Evolutionary conservation across 805 yeast genomes (phyloP).

Genomic region (Yamadazyma laniorum): DNA sequence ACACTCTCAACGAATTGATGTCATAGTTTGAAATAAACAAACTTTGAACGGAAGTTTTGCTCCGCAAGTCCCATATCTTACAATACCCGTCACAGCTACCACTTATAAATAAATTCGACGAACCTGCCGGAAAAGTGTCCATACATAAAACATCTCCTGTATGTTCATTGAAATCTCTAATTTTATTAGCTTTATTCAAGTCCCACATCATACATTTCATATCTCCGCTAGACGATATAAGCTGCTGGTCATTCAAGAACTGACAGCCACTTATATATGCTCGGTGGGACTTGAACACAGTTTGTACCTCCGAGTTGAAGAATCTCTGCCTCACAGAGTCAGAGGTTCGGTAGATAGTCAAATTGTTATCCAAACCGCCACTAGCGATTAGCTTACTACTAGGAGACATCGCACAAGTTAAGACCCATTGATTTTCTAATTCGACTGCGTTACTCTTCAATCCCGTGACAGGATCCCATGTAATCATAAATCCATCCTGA

Average conservation of each 20-base stretch:
- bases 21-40: constrained; percentile 62
- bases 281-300: constrained; percentile 73
- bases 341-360: constrained; percentile 59
- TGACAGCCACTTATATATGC: constrained; percentile 78
- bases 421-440: constrained; percentile 75
- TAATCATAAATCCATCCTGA: constrained; percentile 80
- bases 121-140: constrained; percentile 18
- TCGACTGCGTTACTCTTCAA: constrained; percentile 68
- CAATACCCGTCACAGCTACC: constrained; percentile 70
- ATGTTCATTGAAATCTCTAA: constrained; percentile 61
- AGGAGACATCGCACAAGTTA: constrained; percentile 72
- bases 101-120: constrained; percentile 45
- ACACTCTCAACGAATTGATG: constrained; percentile 56
- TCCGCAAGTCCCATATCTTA: constrained; percentile 63
- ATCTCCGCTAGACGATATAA: constrained; percentile 80
- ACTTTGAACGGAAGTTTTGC: constrained; percentile 47
- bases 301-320: constrained; percentile 30
- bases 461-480: constrained; percentile 81
- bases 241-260: constrained; percentile 54
- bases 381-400: constrained; percentile 65
- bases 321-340: constrained; percentile 2
- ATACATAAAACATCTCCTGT: constrained; percentile 67
- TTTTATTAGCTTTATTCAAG: constrained; percentile 53
- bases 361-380: constrained; percentile 79
- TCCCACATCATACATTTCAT: constrained; percentile 82